phyloP scores from a whole-genome alignment of 1,284 basidiomycete species.

The Chalciporus piperatoides region DNA sequence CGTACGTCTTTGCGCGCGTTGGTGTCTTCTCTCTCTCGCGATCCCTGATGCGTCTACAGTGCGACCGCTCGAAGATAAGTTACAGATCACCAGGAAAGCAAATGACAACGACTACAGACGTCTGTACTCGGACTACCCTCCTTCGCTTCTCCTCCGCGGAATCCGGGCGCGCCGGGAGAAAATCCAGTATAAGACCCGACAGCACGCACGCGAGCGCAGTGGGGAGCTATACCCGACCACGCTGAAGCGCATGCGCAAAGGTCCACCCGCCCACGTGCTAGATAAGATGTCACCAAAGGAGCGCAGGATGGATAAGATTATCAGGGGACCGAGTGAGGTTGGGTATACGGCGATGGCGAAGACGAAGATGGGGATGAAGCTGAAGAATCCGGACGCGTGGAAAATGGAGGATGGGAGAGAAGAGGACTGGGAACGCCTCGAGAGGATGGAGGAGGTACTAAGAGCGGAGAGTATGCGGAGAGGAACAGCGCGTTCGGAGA shows the following conservation, averaged over 20 bases:
- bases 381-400: slow-evolving; percentile 44
- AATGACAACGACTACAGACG: slow-evolving; percentile 42
- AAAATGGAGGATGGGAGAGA: slow-evolving; percentile 43
- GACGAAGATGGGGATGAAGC: slow-evolving; percentile 43
- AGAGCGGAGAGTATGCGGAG: slow-evolving; percentile 36
- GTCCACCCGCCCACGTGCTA: slow-evolving; percentile 60
- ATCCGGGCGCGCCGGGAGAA: slow-evolving; percentile 55
- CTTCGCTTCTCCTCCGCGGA: slow-evolving; percentile 46
- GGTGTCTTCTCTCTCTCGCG: not conserved
- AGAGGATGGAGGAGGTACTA: slow-evolving; percentile 36
- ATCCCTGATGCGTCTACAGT: slow-evolving; percentile 21
- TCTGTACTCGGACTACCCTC: slow-evolving; percentile 40
- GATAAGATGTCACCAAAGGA: slow-evolving; percentile 47
- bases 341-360: slow-evolving; percentile 52
- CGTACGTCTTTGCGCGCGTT: slow-evolving; percentile 18
- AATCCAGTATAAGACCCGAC: slow-evolving; percentile 58
- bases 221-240: slow-evolving; percentile 56
- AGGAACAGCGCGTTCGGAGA: not conserved
- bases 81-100: slow-evolving; percentile 29
- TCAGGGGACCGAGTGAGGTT: slow-evolving; percentile 53
- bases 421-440: slow-evolving; percentile 37
- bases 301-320: slow-evolving; percentile 45
- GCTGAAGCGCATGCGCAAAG: slow-evolving; percentile 43
- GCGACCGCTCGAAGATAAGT: slow-evolving; percentile 22
- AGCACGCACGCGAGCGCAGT: slow-evolving; percentile 52